These are phyloP conservation scores for Glycyrrhiza uralensis DNA, from an alignment of 306 rosid species.

Conservation along the genomic window DNA sequence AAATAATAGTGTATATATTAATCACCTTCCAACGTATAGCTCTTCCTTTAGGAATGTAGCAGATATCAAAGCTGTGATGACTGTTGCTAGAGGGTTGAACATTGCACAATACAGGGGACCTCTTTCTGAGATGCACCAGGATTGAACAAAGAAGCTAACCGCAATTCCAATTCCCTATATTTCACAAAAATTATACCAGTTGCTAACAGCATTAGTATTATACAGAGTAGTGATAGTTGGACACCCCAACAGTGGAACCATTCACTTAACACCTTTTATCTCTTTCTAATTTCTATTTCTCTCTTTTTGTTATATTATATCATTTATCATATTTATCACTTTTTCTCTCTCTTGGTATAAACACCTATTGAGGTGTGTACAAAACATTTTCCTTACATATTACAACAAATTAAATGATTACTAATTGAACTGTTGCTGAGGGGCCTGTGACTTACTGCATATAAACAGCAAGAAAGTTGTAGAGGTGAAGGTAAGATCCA, in stretches of 20 bases:
- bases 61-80: slow-evolving; percentile 50
- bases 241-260: too few species aligned
- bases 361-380: too few species aligned
- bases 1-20: not conserved
- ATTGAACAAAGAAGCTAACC: slow-evolving; percentile 49
- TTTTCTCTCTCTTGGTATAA: too few species aligned
- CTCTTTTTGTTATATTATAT: too few species aligned
- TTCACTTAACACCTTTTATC: too few species aligned
- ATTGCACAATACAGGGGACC: slow-evolving; percentile 67
- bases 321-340: too few species aligned
- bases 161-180: slow-evolving; percentile 68
- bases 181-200: not conserved
- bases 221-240: too few species aligned
- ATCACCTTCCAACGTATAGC: slow-evolving; percentile 60
- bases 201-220: too few species aligned
- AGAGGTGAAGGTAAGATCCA: slow-evolving; percentile 51
- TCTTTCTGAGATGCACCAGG: slow-evolving; percentile 64
- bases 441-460: slow-evolving; percentile 67
- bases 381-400: too few species aligned
- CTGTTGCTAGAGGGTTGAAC: slow-evolving; percentile 69
- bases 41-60: slow-evolving; percentile 50
- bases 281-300: too few species aligned
- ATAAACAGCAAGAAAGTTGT: slow-evolving; percentile 51
- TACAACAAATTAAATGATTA: not conserved
- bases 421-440: not conserved